Percentiles rank a stretch among this genome's conserved stretches.
Conservation (phyloP, 2,329 filamentous ascomycete genomes). For the Diplodia intermedia region DNA sequence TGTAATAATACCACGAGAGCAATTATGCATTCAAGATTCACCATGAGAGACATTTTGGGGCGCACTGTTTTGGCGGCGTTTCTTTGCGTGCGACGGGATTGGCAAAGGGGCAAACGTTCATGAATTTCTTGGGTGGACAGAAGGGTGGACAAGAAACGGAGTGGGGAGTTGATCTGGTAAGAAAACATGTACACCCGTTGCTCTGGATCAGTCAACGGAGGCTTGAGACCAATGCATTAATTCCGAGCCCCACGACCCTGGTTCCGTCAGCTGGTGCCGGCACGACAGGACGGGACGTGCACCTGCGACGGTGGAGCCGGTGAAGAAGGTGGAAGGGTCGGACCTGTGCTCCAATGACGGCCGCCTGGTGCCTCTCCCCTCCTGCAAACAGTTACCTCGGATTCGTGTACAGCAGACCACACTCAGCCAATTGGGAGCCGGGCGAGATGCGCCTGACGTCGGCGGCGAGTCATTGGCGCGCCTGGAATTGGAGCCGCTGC, state of each 20-base stretch:
- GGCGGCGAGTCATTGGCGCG: conserved; percentile 17
- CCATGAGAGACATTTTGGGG: conserved; percentile 27
- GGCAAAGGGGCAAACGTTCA: conserved; percentile 12
- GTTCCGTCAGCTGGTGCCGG: background rate
- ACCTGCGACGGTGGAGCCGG: background rate
- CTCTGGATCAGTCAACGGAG: conserved; percentile 25
- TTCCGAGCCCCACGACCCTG: conserved; percentile 4
- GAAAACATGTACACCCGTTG: conserved; percentile 30
- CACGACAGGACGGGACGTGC: no score
- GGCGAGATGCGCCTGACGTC: conserved; percentile 2
- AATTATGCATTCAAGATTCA: conserved; percentile 29
- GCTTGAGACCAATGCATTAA: conserved; percentile 24
- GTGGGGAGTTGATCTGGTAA: conserved; percentile 27
- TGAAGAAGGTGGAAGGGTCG: background rate
- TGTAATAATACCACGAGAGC: conserved; percentile 25
- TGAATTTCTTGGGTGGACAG: conserved; percentile 17
- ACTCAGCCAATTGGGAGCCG: background rate
- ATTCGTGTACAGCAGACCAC: conserved; percentile 11
- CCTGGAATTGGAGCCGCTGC: conserved; percentile 21
- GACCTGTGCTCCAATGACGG: background rate
- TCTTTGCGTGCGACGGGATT: conserved; percentile 19
- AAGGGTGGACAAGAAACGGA: conserved; percentile 17
- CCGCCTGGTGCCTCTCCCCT: background rate
- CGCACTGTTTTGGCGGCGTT: conserved; percentile 29
- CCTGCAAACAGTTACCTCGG: conserved; percentile 19